Evolutionary conservation across 2,329 filamentous ascomycete genomes (phyloP).

Genomic region (Aspergillus bombycis): DNA sequence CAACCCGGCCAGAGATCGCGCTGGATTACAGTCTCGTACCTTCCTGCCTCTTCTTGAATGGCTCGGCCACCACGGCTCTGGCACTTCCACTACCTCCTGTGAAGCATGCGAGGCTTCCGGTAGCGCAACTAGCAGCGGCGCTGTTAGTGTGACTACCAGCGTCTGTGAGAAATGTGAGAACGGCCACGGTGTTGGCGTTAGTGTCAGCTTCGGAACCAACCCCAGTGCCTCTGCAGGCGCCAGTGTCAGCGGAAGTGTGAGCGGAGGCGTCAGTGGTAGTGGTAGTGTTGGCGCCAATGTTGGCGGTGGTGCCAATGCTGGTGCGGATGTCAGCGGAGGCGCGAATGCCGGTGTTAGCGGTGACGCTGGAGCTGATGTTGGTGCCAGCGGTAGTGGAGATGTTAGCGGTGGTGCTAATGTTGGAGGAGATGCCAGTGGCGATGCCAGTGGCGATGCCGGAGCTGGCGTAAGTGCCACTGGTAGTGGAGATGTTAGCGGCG

Average conservation of each 20-base stretch:
- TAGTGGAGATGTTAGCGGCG: neutral
- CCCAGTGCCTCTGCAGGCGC: neutral
- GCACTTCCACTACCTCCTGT: neutral
- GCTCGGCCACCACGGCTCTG: neutral
- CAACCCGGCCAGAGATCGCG: neutral
- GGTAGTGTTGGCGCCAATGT: neutral
- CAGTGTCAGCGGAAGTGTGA: neutral
- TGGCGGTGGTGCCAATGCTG: neutral
- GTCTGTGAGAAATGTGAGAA: neutral
- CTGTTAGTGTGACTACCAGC: neutral
- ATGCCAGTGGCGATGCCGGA: neutral
- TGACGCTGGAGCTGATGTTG: neutral
- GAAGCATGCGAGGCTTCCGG: neutral
- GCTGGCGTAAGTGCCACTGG: neutral
- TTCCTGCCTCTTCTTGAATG: neutral
- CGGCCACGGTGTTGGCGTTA: neutral
- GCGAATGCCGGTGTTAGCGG: neutral
- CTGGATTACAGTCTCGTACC: neutral
- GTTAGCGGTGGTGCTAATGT: neutral
- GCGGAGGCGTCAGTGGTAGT: neutral
- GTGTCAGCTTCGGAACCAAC: neutral
- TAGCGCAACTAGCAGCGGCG: neutral
- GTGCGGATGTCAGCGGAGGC: neutral
- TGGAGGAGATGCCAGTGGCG: neutral
- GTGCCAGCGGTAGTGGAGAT: neutral